Conservation (phyloP, 371 early-diverging fungal genomes). For the Quaeritorhiza haematococci region DNA sequence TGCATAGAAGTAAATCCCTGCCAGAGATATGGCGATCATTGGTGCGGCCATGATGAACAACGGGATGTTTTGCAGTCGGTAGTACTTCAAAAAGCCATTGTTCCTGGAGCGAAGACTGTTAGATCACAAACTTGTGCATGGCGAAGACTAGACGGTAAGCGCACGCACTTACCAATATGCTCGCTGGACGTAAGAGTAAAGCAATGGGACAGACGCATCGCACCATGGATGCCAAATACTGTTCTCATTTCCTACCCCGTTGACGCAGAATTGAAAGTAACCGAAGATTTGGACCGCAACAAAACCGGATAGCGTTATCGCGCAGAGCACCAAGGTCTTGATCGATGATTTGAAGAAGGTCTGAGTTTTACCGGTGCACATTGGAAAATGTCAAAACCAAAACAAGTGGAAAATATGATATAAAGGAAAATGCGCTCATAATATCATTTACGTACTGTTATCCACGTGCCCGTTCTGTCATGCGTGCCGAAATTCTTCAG, state of each 20-base stretch:
- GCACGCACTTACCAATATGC: slow-evolving; percentile 69
- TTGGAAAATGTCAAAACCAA: slow-evolving; percentile 4
- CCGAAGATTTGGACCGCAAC: slow-evolving; percentile 65
- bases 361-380: background rate
- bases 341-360: slow-evolving; percentile 23
- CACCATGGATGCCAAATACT: slow-evolving; percentile 69
- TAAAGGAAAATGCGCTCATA: no score
- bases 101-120: slow-evolving; percentile 44
- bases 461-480: slow-evolving; percentile 5
- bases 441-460: no score
- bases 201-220: slow-evolving; percentile 43
- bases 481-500: background rate
- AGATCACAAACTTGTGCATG: background rate
- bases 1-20: slow-evolving; percentile 56
- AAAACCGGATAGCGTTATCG: slow-evolving; percentile 54
- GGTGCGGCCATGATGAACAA: slow-evolving; percentile 87
- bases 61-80: slow-evolving; percentile 73
- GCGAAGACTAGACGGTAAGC: background rate
- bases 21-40: slow-evolving; percentile 58
- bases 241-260: slow-evolving; percentile 41
- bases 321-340: slow-evolving; percentile 34
- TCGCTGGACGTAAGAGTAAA: slow-evolving; percentile 83
- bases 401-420: slow-evolving; percentile 1
- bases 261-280: slow-evolving; percentile 58
- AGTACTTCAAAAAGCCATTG: slow-evolving; percentile 80